A percentile compares a stretch with the other conserved stretches of the same genome.
phyloP scores from a whole-genome alignment of 192 early-diverging fungal genomes.

The Mortierella antarctica region DNA sequence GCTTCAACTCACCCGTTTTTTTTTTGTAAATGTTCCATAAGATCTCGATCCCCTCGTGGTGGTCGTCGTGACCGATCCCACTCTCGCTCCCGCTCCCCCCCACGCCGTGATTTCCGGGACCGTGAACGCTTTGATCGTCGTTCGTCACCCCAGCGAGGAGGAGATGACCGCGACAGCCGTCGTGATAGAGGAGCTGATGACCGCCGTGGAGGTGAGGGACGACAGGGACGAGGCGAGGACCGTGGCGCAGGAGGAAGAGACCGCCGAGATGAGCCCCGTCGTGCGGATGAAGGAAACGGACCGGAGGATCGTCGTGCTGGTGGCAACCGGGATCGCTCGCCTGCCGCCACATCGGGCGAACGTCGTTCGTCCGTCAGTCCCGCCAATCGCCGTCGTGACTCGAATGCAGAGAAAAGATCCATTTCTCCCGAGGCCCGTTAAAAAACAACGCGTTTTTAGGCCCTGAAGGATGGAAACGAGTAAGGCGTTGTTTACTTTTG shows the following conservation, averaged over 20 bases:
- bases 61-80: conserved; percentile 9
- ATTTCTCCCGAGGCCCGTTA: conserved; percentile 8
- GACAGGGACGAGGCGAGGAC: not conserved
- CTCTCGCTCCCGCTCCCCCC: conserved; percentile 9
- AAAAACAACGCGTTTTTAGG: not conserved
- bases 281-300: not conserved
- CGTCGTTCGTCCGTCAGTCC: conserved; percentile 20
- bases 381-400: conserved; percentile 10
- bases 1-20: not conserved
- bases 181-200: conserved; percentile 13
- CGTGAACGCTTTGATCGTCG: conserved; percentile 9
- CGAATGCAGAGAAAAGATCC: conserved; percentile 6
- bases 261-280: not conserved
- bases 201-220: not conserved
- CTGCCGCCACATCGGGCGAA: not conserved
- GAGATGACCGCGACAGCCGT: conserved; percentile 4
- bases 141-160: not conserved
- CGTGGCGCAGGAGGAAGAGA: conserved; percentile 2
- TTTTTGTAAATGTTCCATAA: not conserved
- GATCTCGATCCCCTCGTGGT: conserved; percentile 23
- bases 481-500: too few relatives aligned
- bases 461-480: too few relatives aligned
- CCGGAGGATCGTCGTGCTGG: not conserved
- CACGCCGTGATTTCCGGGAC: conserved; percentile 6
- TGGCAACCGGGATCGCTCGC: conserved; percentile 8